A percentile compares a stretch with the other conserved stretches of the same genome.
phyloP scores from a whole-genome alignment of 345 rosid species.

The Balakata baccata region DNA sequence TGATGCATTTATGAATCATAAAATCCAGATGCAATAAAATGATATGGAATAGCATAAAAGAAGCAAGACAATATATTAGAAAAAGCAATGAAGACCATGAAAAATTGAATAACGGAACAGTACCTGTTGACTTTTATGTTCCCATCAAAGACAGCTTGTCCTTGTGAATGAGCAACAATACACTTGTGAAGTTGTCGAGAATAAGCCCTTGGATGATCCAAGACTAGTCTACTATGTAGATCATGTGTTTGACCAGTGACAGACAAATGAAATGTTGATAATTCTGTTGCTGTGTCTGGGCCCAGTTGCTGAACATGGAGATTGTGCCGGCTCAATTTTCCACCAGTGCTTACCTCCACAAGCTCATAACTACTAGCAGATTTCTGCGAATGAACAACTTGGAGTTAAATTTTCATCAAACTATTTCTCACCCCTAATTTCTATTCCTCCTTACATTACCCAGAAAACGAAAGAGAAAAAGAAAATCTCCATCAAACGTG shows the following conservation, averaged over 20 bases:
- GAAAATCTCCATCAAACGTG: too few relatives aligned
- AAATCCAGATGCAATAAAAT: neutral
- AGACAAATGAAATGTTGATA: conserved; percentile 75
- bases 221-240: conserved; percentile 70
- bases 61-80: neutral
- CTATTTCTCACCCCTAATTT: neutral
- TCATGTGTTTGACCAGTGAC: conserved; percentile 77
- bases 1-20: neutral
- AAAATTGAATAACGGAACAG: neutral
- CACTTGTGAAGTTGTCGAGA: conserved; percentile 88
- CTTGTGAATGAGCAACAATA: conserved; percentile 81
- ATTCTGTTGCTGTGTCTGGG: conserved; percentile 74
- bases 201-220: conserved; percentile 87
- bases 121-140: conserved; percentile 86
- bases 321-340: conserved; percentile 88
- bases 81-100: neutral
- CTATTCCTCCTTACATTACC: neutral
- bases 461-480: too few relatives aligned
- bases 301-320: conserved; percentile 86
- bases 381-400: conserved; percentile 44
- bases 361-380: conserved; percentile 70
- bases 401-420: neutral
- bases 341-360: conserved; percentile 88
- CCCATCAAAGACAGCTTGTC: conserved; percentile 96
- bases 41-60: neutral